A percentile compares a stretch with the other conserved stretches of the same genome.
Conservation (phyloP, 768 basidiomycete genomes). For the Leccinum olivaceopallidum region DNA sequence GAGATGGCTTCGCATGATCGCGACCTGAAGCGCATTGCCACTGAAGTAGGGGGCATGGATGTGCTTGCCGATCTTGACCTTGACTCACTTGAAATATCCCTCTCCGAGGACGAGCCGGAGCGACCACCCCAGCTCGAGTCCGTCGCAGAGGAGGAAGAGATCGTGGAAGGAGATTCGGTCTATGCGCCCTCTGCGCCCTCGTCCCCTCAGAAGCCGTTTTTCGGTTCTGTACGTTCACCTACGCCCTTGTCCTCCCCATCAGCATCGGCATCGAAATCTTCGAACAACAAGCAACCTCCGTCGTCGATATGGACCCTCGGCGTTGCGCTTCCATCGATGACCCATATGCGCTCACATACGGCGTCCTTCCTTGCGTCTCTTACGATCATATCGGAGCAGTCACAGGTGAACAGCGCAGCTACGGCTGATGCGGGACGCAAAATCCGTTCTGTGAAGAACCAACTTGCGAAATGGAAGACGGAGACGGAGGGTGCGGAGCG, state of each 20-base stretch:
- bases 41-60: conserved; percentile 76
- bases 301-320: conserved; percentile 33
- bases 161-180: conserved; percentile 42
- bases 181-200: conserved; percentile 41
- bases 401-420: conserved; percentile 84
- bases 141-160: conserved; percentile 42
- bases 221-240: conserved; percentile 47
- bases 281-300: conserved; percentile 20
- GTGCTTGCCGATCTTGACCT: conserved; percentile 70
- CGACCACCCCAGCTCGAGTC: conserved; percentile 30
- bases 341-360: conserved; percentile 72
- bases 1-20: conserved; percentile 58
- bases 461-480: conserved; percentile 73
- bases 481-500: conserved; percentile 87
- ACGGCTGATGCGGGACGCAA: conserved; percentile 85
- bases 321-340: conserved; percentile 58
- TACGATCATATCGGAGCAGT: conserved; percentile 79
- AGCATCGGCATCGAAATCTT: conserved; percentile 27
- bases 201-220: conserved; percentile 60
- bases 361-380: conserved; percentile 74
- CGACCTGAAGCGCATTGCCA: conserved; percentile 74
- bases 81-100: conserved; percentile 56
- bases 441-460: conserved; percentile 83
- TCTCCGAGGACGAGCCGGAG: conserved; percentile 32
- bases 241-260: conserved; percentile 56